phyloP scores from a whole-genome alignment of 75 land plant genomes.

The Pinus taeda region DNA sequence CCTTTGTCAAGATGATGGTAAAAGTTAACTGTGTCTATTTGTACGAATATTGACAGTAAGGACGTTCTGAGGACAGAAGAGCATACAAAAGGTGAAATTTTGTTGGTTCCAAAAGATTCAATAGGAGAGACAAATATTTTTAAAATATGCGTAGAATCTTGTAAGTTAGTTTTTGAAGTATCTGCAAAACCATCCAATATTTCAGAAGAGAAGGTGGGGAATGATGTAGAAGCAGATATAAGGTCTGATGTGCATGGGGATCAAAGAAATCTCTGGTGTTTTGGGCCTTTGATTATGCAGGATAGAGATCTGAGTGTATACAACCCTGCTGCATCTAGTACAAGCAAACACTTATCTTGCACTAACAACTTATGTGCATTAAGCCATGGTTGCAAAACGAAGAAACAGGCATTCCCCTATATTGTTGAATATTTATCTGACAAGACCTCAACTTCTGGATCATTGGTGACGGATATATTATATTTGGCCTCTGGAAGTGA shows the following conservation, averaged over 20 bases:
- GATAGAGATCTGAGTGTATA: conserved; percentile 67
- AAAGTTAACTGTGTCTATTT: not conserved
- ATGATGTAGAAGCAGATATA: not conserved
- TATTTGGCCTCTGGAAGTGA: conserved; percentile 39
- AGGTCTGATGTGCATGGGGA: not conserved
- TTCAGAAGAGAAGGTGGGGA: not conserved
- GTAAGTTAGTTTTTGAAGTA: not conserved
- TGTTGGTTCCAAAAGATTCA: not conserved
- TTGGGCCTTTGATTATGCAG: conserved; percentile 84
- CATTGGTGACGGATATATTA: conserved; percentile 68
- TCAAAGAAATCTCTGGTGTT: conserved; percentile 48
- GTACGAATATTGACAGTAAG: not conserved
- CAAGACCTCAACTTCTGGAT: conserved; percentile 74
- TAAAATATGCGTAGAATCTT: not conserved
- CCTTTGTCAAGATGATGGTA: conserved; percentile 11
- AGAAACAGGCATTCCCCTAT: conserved; percentile 63
- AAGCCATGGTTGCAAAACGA: conserved; percentile 38
- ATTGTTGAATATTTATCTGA: conserved; percentile 49
- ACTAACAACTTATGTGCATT: conserved; percentile 48
- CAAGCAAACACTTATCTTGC: conserved; percentile 64
- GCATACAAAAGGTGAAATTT: not conserved
- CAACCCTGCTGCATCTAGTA: conserved; percentile 57
- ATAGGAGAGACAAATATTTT: not conserved
- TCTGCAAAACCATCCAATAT: not conserved
- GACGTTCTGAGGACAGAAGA: not conserved